A percentile compares a stretch with the other conserved stretches of the same genome.
These are phyloP conservation scores for Phytophthora syringae DNA, from an alignment of 352 stramenopile species.

Conservation along the genomic window DNA sequence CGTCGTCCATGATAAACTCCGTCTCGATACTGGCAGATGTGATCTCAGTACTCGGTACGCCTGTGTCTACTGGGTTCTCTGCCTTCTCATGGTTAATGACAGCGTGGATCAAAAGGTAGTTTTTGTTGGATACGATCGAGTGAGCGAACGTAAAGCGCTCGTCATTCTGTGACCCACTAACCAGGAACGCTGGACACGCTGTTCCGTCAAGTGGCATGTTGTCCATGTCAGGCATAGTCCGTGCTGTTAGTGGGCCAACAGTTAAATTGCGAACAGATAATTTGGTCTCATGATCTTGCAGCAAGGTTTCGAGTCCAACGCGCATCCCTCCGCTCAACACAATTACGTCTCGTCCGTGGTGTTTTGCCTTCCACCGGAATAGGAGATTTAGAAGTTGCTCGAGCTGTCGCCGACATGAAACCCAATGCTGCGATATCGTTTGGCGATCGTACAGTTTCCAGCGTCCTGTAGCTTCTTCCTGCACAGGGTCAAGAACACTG, in stretches of 20 bases:
- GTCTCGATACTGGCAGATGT: slow-evolving; percentile 46
- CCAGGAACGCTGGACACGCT: slow-evolving; percentile 60
- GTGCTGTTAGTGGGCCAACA: slow-evolving; percentile 65
- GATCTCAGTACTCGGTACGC: slow-evolving; percentile 8
- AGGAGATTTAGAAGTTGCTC: slow-evolving; percentile 73
- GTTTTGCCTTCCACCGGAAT: slow-evolving; percentile 83
- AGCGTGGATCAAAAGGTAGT: slow-evolving; percentile 62
- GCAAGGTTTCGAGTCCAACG: slow-evolving; percentile 66
- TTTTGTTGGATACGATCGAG: slow-evolving; percentile 49
- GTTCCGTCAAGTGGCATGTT: slow-evolving; percentile 53
- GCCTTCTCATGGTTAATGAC: slow-evolving; percentile 28
- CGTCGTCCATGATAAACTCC: slow-evolving; percentile 55
- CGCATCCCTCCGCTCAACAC: slow-evolving; percentile 74
- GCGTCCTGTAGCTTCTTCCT: slow-evolving; percentile 29
- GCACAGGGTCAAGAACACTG: neutral
- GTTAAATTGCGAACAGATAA: slow-evolving; percentile 65
- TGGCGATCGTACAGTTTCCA: slow-evolving; percentile 71
- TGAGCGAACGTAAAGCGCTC: slow-evolving; percentile 71
- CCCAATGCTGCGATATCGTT: slow-evolving; percentile 65
- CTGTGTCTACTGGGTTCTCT: neutral
- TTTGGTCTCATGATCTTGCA: slow-evolving; percentile 54
- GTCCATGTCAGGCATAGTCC: slow-evolving; percentile 50
- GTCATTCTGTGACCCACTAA: slow-evolving; percentile 29
- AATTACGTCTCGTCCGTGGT: slow-evolving; percentile 66
- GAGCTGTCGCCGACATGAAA: slow-evolving; percentile 68